phyloP scores from a whole-genome alignment of 306 rosid species.

The Castanea mollissima region DNA sequence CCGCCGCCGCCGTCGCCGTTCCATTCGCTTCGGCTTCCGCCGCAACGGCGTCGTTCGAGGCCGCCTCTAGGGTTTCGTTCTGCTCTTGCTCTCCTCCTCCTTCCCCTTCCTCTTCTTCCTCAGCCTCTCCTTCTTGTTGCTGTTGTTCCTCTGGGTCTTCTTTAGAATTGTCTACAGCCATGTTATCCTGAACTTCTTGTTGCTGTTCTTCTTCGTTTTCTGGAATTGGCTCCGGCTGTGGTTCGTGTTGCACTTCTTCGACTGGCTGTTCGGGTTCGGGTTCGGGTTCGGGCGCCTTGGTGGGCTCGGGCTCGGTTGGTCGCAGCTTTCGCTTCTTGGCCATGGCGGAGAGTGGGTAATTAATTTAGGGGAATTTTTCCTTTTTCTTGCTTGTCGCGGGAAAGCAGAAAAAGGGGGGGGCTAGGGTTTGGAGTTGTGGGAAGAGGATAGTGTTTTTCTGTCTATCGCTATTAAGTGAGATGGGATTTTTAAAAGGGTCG shows the following conservation, averaged over 20 bases:
- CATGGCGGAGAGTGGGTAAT: conserved; percentile 35
- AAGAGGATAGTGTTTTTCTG: background rate
- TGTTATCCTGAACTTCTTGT: background rate
- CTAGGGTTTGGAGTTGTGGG: conserved; percentile 36
- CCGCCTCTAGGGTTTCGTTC: conserved; percentile 6
- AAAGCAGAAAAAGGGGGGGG: background rate
- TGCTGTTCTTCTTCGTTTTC: background rate
- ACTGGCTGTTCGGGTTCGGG: conserved; percentile 8
- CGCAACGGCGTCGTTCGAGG: background rate
- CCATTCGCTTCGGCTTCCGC: conserved; percentile 38
- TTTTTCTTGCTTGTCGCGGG: background rate
- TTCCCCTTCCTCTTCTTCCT: conserved; percentile 8
- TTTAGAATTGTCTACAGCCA: conserved; percentile 34
- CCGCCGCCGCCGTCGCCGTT: conserved; percentile 14
- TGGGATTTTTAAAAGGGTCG: background rate
- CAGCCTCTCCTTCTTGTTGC: background rate
- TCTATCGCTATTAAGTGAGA: background rate
- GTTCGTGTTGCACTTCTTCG: conserved; percentile 25
- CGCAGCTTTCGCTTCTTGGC: conserved; percentile 74
- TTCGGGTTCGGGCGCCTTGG: conserved; percentile 33
- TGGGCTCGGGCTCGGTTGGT: conserved; percentile 47
- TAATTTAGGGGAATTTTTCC: background rate
- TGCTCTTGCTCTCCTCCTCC: conserved; percentile 19
- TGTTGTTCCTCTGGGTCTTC: conserved; percentile 2
- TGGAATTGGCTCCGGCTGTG: conserved; percentile 5